Base-by-base conservation (phyloP, 306 rosid species). In the Quercus parvula region DNA sequence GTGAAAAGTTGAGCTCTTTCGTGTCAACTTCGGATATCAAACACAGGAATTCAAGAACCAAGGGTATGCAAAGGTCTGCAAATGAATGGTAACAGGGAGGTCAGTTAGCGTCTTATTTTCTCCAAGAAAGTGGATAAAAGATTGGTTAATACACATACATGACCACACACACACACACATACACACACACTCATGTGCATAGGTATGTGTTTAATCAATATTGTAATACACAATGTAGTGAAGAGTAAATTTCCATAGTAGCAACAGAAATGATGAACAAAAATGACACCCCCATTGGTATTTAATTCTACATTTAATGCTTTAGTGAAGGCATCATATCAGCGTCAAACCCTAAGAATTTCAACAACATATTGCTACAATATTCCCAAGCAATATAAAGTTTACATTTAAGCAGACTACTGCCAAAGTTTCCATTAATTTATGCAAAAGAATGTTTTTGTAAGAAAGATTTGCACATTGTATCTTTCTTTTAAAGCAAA, bases 61-160 rank as follows among this genome's bases (percentile, higher is more conserved):
- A 51, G 81, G 61, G 27, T 81, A 69, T 12, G 11, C 4, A 54
- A 22, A 73, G 25, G 64, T 67, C 93, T 86, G 89, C 83, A 84
- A 74, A 81, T 81, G 28, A 90, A 61, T 14, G 35, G 67, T 61
- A 79, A 72, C 70, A 63, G 71, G 20, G 55, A 76, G 70, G 30
- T 64, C 52, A 68, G 8, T 22, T 77, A 75, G 57, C 30, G 69
- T 33, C 5, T 22, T 54, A 41, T 52, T 19, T 61, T 57, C 13
- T 71, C 54, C 24, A 38, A 71, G 52, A 18, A 78, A 44, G 46
- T 44, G 63, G 30, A n/a, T 58, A 51, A 13, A n/a, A 3, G 25
- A 46, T 33, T 24, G 46, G 31, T 59, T 64, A 15, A 17, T 13
- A 64, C 19, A 30, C 13, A 30, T 35, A 13, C 10, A 30, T 28